phyloP scores from a whole-genome alignment of 208 protist species.

The Polymyxa betae region DNA sequence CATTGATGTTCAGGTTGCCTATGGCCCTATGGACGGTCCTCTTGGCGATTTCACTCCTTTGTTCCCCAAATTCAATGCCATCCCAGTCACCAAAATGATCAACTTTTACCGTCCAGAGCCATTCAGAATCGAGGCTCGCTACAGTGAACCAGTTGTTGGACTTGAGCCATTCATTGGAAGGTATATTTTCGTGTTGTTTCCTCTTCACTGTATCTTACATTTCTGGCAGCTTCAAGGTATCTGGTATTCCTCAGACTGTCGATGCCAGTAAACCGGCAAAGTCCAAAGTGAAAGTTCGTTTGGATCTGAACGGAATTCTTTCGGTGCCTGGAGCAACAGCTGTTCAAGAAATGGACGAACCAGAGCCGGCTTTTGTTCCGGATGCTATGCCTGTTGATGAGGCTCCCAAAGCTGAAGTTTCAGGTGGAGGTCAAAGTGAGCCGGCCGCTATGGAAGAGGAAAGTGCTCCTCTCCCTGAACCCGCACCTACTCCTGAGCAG shows the following conservation, averaged over 20 bases:
- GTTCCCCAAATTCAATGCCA: conserved; percentile 22
- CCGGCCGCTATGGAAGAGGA: too few species aligned
- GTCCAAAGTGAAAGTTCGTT: not conserved
- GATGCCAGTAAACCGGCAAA: not conserved
- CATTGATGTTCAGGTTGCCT: not conserved
- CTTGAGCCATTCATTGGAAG: not conserved
- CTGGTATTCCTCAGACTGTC: conserved; percentile 11
- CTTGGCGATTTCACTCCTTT: not conserved
- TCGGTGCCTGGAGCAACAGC: not conserved
- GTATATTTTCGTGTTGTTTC: too few species aligned
- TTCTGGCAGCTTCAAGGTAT: not conserved
- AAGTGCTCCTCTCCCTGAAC: too few species aligned
- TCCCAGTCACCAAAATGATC: conserved; percentile 16
- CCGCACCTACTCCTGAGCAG: not conserved
- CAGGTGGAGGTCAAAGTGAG: too few species aligned
- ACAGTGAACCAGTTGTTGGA: not conserved
- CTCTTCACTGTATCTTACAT: too few species aligned
- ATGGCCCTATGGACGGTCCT: not conserved
- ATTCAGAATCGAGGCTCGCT: not conserved
- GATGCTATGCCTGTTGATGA: not conserved
- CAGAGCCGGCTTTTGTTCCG: not conserved
- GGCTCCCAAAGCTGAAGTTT: too few species aligned
- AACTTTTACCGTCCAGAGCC: conserved; percentile 18
- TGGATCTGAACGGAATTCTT: conserved; percentile 34
- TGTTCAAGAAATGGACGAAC: not conserved